Evolutionary conservation across 106 monocot species (phyloP), one percentile per base, ranked within the genome.

Genomic region (Dendrobium nobile): DNA sequence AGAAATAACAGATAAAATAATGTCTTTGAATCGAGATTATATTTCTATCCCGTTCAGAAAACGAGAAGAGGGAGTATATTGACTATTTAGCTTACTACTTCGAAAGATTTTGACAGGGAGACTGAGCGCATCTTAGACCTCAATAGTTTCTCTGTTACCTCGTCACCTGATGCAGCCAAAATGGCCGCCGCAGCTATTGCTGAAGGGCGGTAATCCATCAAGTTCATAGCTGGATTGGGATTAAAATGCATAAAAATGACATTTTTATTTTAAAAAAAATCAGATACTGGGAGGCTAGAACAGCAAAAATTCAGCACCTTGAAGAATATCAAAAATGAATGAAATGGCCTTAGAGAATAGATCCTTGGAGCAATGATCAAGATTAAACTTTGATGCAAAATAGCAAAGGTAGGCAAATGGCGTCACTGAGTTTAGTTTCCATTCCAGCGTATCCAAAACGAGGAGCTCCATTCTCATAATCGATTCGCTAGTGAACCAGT

Each of bases 401-500:
- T 85, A 80, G 43, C 78, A 61, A 16, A 96, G 48, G 72, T 87
- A 96, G 16, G 88, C 75, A 78, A 96, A 92, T 20, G 96, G 96
- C 13, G 93, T 96, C n/a, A 88, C 85, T 16, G 82, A 84, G 78
- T 85, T 84, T 93, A 93, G 88, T 61, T 87, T 67, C 96, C 93
- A 93, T 65, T 85, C 87, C 82, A 96, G 78, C 47, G 96, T 90
- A 67, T 43, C 82, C 74, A 96, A 75, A 18, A 96, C 87, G 18
- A 96, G 82, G 19, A 96, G 88, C 85, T 96, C 96, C 93, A 90
- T 96, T 73, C 88, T 84, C 77, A 79, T 88, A 11, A 92, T 90
- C 7, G 83, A 40, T 10, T 81, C 19, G 51, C 85, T 72, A 28
- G 82, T 74, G 77, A 96, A 96, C 5, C 77, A 20, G 64, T 78